Conservation (phyloP, 2,329 filamentous ascomycete genomes). For the Aureobasidium sp. region DNA sequence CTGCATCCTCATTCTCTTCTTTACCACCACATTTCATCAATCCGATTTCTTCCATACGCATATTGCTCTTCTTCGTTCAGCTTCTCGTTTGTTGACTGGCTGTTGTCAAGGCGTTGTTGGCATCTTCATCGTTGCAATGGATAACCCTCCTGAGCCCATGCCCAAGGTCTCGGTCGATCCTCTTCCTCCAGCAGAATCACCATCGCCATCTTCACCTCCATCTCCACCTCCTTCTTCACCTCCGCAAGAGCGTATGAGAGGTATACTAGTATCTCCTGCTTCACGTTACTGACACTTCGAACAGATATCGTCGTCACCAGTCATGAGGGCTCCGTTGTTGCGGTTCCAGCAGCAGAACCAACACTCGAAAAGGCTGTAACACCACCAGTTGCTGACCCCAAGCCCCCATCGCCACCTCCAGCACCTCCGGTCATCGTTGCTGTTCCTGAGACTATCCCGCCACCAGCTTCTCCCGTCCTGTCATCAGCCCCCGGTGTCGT, state of each 20-base stretch:
- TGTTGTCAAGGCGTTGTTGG: not conserved
- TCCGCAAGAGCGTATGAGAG: constrained; percentile 2
- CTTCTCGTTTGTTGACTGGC: not conserved
- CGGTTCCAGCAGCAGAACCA: constrained; percentile 7
- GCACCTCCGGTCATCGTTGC: not conserved
- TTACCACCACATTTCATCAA: not conserved
- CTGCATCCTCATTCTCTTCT: not conserved
- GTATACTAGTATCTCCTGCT: not conserved
- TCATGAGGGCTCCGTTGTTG: constrained; percentile 7
- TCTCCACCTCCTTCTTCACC: not conserved
- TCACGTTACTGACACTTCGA: not conserved
- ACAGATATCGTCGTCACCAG: constrained; percentile 11
- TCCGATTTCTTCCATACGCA: not conserved
- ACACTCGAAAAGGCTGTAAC: constrained; percentile 6
- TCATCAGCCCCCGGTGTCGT: not conserved
- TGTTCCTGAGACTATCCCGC: not conserved
- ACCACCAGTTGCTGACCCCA: not conserved
- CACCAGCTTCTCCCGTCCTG: not conserved
- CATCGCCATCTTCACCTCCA: not conserved
- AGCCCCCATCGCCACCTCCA: not conserved
- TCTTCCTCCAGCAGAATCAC: not conserved
- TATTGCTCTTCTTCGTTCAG: not conserved
- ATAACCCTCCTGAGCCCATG: constrained; percentile 15
- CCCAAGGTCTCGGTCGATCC: constrained; percentile 12
- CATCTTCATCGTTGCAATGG: constrained; percentile 7